A percentile compares a stretch with the other conserved stretches of the same genome.
Conservation (phyloP, 208 protist genomes). For the Acanthamoeba triangularis region DNA sequence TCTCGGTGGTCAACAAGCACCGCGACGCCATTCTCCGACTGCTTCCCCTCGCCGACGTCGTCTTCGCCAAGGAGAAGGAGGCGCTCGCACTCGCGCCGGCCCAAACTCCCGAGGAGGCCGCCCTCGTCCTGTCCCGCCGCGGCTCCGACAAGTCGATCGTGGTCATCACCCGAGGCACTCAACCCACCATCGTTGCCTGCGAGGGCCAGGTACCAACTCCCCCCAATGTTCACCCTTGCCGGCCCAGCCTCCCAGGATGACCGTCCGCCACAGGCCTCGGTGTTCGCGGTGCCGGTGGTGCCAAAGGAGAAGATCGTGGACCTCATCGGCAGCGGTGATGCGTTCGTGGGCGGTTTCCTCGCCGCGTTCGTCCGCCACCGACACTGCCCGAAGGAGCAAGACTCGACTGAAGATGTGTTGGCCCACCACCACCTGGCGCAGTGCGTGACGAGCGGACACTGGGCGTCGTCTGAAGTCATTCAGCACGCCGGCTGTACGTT, state of each 20-base stretch:
- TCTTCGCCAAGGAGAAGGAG: constrained; percentile 59
- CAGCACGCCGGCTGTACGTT: background rate
- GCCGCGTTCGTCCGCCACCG: constrained; percentile 85
- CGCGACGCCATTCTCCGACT: background rate
- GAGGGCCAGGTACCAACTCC: constrained; percentile 74
- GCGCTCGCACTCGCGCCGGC: background rate
- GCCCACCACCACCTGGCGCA: background rate
- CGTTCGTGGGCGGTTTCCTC: constrained; percentile 99
- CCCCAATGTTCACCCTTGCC: too few relatives aligned
- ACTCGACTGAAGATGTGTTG: background rate
- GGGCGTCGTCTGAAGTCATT: background rate
- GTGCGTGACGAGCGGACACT: background rate
- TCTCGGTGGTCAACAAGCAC: constrained; percentile 17
- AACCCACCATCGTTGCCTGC: constrained; percentile 93
- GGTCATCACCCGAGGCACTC: constrained; percentile 97
- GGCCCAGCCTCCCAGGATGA: too few relatives aligned
- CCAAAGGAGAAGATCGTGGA: constrained; percentile 96
- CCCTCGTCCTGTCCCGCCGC: constrained; percentile 87
- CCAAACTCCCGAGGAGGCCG: constrained; percentile 66
- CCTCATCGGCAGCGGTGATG: constrained; percentile 98
- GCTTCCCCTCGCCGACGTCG: background rate
- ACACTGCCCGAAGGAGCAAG: background rate
- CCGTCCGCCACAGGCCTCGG: too few relatives aligned
- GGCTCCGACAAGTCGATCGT: constrained; percentile 85
- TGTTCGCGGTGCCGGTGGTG: constrained; percentile 88